Conservation (phyloP, 352 stramenopile species). For the Pythium utonaiense region DNA sequence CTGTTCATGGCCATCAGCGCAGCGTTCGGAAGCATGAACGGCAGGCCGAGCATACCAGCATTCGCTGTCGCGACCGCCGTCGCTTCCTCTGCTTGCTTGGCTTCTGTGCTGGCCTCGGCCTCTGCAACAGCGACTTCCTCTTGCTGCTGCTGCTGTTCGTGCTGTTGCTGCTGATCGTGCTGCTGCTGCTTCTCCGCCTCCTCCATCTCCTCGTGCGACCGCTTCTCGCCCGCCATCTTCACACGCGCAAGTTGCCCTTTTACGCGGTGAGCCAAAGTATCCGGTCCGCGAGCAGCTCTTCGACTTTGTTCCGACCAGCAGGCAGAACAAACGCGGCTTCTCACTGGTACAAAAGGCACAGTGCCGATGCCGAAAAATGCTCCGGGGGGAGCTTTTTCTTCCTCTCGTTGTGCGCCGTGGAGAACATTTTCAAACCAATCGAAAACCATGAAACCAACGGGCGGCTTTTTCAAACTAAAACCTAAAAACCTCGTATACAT, state of each 20-base stretch:
- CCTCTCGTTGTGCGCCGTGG: slow-evolving; percentile 49
- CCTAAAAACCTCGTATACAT: slow-evolving; percentile 13
- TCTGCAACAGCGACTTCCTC: neutral
- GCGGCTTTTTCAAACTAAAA: neutral
- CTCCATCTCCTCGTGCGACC: slow-evolving; percentile 21
- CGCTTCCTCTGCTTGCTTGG: neutral
- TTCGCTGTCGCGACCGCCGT: slow-evolving; percentile 4
- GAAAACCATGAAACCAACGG: neutral
- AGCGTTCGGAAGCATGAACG: slow-evolving; percentile 26
- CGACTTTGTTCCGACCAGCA: neutral
- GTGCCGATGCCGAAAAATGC: neutral
- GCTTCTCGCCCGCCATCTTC: slow-evolving; percentile 17
- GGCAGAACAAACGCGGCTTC: slow-evolving; percentile 5
- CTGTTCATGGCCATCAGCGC: slow-evolving; percentile 26
- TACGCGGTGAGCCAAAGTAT: neutral
- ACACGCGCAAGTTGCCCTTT: neutral
- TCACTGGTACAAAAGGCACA: slow-evolving; percentile 26
- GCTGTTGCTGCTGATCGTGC: too few species aligned
- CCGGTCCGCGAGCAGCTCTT: slow-evolving; percentile 2
- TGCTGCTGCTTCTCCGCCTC: neutral
- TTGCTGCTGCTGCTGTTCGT: neutral
- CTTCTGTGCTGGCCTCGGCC: neutral
- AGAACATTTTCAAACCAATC: slow-evolving; percentile 51
- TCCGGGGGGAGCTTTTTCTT: slow-evolving; percentile 45
- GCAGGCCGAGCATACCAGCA: slow-evolving; percentile 21